These are phyloP conservation scores for Physcomitrium patens DNA, from an alignment of 225 moss, liverwort and hornwort species.

Conservation along the genomic window DNA sequence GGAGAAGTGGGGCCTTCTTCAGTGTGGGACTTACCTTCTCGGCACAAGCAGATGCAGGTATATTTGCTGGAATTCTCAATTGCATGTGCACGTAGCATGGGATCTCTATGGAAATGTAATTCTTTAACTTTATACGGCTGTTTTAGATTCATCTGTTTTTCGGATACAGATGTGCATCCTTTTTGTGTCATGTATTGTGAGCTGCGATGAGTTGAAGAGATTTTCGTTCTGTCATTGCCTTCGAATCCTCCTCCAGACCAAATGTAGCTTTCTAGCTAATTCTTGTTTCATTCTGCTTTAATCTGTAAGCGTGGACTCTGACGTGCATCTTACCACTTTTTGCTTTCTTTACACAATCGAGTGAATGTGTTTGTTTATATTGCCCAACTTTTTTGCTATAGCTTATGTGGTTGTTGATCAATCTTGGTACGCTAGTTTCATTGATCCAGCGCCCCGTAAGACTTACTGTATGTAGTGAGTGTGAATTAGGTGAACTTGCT, in stretches of 20 bases:
- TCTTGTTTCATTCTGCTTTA: neutral
- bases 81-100: neutral
- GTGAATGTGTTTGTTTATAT: conserved; percentile 1
- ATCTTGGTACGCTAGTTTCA: neutral
- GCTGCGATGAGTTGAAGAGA: neutral
- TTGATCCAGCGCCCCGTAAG: neutral
- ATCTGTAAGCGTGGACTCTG: neutral
- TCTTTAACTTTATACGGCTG: neutral
- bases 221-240: neutral
- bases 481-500: neutral
- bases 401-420: neutral
- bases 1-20: conserved; percentile 68
- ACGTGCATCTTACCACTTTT: neutral
- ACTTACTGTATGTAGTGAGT: neutral
- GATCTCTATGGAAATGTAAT: neutral
- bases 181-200: neutral
- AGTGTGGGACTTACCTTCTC: conserved; percentile 86
- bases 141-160: conserved; percentile 1
- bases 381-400: neutral
- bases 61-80: conserved; percentile 9
- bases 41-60: conserved; percentile 86
- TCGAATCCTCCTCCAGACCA: neutral
- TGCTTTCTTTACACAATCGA: neutral
- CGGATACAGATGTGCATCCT: neutral
- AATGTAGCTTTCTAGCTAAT: conserved; percentile 15